Conservation (phyloP, 148 eudicot genomes). For the Amaranthus palmeri region DNA sequence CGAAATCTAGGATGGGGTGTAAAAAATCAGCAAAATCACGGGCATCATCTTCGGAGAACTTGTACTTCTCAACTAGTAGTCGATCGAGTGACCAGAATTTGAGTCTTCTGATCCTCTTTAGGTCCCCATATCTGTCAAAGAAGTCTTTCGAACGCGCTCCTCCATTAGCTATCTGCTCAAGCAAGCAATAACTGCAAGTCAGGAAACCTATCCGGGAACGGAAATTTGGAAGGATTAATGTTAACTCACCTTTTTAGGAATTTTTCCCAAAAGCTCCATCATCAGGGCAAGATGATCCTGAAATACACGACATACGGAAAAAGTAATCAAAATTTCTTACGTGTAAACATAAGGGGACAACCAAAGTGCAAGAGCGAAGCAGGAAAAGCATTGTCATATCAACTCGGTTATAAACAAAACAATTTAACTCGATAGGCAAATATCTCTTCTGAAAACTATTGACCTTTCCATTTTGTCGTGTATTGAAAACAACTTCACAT, state of each 20-base stretch:
- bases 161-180: constrained; percentile 63
- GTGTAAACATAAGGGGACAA: neutral
- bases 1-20: constrained; percentile 70
- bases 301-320: neutral
- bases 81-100: constrained; percentile 67
- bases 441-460: no score
- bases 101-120: constrained; percentile 87
- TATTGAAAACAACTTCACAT: no score
- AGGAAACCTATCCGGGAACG: neutral
- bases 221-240: neutral
- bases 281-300: constrained; percentile 97
- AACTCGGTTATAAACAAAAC: no score
- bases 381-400: no score
- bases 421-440: no score
- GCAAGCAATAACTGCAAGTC: constrained; percentile 6
- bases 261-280: constrained; percentile 98
- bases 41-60: constrained; percentile 59
- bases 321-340: neutral
- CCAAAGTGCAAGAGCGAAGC: neutral
- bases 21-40: constrained; percentile 74
- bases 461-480: no score
- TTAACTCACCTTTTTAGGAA: constrained; percentile 76
- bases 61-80: constrained; percentile 60
- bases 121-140: constrained; percentile 87
- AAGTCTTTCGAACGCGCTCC: constrained; percentile 81